These are phyloP conservation scores for Ceratocystis lukuohia DNA, from an alignment of 2,329 filamentous ascomycete species.

Conservation along the genomic window DNA sequence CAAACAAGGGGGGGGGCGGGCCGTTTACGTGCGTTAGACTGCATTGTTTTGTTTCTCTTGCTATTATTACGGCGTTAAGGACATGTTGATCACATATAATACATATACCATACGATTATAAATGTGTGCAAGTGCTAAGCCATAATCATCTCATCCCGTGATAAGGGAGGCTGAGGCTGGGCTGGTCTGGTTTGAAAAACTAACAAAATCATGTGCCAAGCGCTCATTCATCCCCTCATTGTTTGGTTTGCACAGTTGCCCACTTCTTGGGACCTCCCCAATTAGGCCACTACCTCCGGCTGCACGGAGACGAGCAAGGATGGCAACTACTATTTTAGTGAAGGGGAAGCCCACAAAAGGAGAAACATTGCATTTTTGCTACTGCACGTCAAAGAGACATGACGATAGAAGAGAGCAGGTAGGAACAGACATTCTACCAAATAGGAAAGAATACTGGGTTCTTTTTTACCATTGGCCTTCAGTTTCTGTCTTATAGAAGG, in stretches of 20 bases:
- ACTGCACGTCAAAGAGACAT: background rate
- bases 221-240: background rate
- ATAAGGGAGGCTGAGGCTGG: too few species aligned
- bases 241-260: background rate
- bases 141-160: background rate
- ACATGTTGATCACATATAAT: background rate
- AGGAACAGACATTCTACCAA: background rate
- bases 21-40: background rate
- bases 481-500: too few species aligned
- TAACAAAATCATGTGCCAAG: background rate
- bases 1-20: background rate
- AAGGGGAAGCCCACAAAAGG: too few species aligned
- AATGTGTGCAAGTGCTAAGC: background rate
- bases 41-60: background rate
- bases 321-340: background rate
- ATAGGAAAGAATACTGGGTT: too few species aligned
- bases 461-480: background rate
- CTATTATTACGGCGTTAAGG: background rate
- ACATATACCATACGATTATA: background rate
- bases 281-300: conserved; percentile 1
- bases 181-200: too few species aligned
- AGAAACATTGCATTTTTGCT: too few species aligned
- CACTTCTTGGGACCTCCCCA: background rate
- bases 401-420: background rate
- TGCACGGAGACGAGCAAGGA: background rate